phyloP scores from a whole-genome alignment of 768 basidiomycete genomes.

The Cyclocybe cylindracea region DNA sequence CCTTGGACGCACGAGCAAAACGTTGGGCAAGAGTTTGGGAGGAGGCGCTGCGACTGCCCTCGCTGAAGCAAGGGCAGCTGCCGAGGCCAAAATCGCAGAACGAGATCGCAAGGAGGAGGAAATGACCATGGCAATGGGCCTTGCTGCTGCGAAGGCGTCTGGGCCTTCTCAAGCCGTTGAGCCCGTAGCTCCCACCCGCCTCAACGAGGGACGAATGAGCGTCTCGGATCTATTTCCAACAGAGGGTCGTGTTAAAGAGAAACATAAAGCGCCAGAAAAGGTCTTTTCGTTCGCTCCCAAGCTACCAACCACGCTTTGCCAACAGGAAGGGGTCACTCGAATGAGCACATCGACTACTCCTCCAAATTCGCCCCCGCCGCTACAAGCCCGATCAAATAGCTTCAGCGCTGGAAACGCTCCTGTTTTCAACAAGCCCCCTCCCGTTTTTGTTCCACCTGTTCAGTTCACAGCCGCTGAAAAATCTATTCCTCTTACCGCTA shows the following conservation, averaged over 20 bases:
- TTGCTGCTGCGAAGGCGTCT: slow-evolving; percentile 1
- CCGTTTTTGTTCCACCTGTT: slow-evolving; percentile 52
- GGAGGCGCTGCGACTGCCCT: slow-evolving; percentile 54
- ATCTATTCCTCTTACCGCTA: slow-evolving; percentile 13
- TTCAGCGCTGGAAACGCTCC: slow-evolving; percentile 40
- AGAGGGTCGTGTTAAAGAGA: slow-evolving; percentile 34
- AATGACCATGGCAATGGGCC: slow-evolving; percentile 21
- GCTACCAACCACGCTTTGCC: background rate
- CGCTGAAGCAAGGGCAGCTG: slow-evolving; percentile 66
- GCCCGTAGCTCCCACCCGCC: slow-evolving; percentile 1
- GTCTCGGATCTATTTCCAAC: slow-evolving; percentile 59
- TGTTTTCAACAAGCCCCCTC: slow-evolving; percentile 61
- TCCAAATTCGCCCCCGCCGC: slow-evolving; percentile 51
- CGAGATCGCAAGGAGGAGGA: slow-evolving; percentile 53
- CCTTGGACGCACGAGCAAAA: slow-evolving; percentile 59
- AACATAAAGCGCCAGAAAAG: slow-evolving; percentile 30
- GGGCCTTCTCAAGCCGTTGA: slow-evolving; percentile 9
- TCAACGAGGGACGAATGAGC: slow-evolving; percentile 46
- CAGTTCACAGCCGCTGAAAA: slow-evolving; percentile 11
- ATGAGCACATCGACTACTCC: slow-evolving; percentile 55
- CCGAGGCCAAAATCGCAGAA: slow-evolving; percentile 71
- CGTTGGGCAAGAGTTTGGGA: slow-evolving; percentile 63
- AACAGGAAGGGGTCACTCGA: slow-evolving; percentile 1
- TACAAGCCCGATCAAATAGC: slow-evolving; percentile 26
- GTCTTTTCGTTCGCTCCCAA: slow-evolving; percentile 23